These are phyloP conservation scores for Trichoderma polysporum DNA, from an alignment of 2,329 filamentous ascomycete species.

Conservation along the genomic window DNA sequence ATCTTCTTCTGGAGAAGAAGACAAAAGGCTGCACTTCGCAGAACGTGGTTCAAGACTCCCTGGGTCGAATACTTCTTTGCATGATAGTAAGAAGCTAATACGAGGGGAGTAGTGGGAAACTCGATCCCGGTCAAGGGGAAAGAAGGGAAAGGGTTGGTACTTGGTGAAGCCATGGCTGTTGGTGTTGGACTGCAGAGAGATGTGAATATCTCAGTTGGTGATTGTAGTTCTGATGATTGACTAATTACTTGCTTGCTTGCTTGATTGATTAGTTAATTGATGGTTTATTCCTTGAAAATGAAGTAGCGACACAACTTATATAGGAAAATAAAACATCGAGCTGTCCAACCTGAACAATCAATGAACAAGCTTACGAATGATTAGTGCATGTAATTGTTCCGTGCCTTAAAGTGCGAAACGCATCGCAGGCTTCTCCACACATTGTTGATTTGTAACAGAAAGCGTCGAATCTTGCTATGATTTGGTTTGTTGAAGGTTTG, in stretches of 20 bases:
- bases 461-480: no score
- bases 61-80: neutral
- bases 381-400: neutral
- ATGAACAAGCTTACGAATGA: neutral
- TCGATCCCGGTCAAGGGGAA: neutral
- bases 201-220: neutral
- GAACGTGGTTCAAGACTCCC: neutral
- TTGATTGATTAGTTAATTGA: neutral
- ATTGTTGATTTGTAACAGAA: neutral
- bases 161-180: neutral
- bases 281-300: no score
- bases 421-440: neutral
- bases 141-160: neutral
- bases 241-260: neutral
- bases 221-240: neutral
- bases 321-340: no score
- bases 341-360: neutral
- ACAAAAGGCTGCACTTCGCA: neutral
- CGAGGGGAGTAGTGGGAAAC: neutral
- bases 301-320: no score
- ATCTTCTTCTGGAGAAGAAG: constrained; percentile 3
- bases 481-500: no score
- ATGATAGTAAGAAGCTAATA: neutral
- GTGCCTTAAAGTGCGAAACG: neutral
- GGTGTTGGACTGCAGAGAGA: neutral